These are phyloP conservation scores for Chlamydomonas sphaeroides DNA, from an alignment of 139 green algal genomes.

Conservation along the genomic window DNA sequence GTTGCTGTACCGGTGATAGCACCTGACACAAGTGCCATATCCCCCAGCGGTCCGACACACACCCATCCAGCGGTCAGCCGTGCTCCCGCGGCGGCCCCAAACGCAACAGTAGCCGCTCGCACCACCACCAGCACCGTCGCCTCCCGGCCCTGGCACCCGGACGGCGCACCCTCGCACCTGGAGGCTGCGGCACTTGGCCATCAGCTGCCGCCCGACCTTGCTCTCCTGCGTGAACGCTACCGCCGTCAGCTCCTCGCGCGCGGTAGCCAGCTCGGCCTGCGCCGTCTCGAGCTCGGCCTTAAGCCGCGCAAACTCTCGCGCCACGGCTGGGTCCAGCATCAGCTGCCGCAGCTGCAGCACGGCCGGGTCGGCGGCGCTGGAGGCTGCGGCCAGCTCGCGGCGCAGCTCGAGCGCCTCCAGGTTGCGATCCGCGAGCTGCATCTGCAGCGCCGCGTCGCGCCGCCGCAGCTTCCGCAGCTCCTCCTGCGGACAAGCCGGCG, in stretches of 20 bases:
- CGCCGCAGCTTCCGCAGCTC: constrained; percentile 41
- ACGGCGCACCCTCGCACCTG: constrained; percentile 27
- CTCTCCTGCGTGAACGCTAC: constrained; percentile 77
- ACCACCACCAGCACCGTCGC: too few relatives aligned
- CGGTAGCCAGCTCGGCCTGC: constrained; percentile 62
- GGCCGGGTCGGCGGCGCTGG: constrained; percentile 50
- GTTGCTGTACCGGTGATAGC: constrained; percentile 38
- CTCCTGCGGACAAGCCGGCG: constrained; percentile 10
- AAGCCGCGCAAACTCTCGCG: constrained; percentile 70
- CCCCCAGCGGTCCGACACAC: too few relatives aligned
- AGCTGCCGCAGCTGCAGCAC: constrained; percentile 73
- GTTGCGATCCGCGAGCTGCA: constrained; percentile 63
- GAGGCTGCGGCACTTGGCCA: constrained; percentile 83
- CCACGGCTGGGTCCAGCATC: constrained; percentile 79
- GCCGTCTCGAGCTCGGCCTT: constrained; percentile 63
- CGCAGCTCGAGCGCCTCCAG: constrained; percentile 63
- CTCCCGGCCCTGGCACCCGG: too few relatives aligned
- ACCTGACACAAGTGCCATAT: not conserved
- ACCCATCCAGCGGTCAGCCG: too few relatives aligned
- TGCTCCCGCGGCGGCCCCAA: too few relatives aligned
- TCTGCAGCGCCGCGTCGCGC: constrained; percentile 50
- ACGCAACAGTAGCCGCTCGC: too few relatives aligned
- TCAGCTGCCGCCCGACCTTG: constrained; percentile 80
- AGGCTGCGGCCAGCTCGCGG: constrained; percentile 43
- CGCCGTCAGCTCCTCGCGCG: constrained; percentile 75